Percentiles rank a stretch among this genome's conserved stretches.
phyloP scores from a whole-genome alignment of 192 early-diverging fungal species.

The Pilobolus umbonatus region DNA sequence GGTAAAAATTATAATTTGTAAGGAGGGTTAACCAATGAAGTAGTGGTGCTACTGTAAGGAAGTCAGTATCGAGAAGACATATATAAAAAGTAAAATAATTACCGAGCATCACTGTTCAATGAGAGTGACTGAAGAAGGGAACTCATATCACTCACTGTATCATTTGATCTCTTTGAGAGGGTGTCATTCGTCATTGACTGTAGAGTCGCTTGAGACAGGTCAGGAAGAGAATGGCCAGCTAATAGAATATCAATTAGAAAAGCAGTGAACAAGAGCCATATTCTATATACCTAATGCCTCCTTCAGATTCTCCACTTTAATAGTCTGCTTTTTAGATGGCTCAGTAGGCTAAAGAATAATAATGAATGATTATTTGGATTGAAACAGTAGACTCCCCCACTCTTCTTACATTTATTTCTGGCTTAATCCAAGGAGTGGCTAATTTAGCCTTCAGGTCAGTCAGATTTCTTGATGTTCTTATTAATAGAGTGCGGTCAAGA shows the following conservation, averaged over 20 bases:
- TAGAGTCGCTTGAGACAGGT: not conserved
- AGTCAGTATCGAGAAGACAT: not conserved
- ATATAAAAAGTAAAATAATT: not conserved
- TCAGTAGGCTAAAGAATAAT: conserved; percentile 6
- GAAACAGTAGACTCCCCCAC: not conserved
- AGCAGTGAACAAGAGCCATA: no score
- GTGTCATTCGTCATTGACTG: not conserved
- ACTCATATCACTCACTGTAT: conserved; percentile 16
- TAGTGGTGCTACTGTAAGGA: not conserved
- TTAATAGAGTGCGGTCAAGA: conserved; percentile 27
- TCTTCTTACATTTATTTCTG: conserved; percentile 21
- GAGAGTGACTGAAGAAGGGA: conserved; percentile 16
- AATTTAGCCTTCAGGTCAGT: conserved; percentile 32
- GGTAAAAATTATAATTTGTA: conserved; percentile 10
- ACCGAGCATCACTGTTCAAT: not conserved
- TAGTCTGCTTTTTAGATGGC: conserved; percentile 16
- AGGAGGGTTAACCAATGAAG: conserved; percentile 19
- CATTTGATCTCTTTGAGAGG: conserved; percentile 6
- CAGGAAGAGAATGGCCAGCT: not conserved
- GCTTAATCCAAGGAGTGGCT: conserved; percentile 19
- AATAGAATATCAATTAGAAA: not conserved
- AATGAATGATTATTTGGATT: not conserved
- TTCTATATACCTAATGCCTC: conserved; percentile 25
- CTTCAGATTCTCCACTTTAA: conserved; percentile 33
- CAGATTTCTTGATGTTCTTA: conserved; percentile 26